A percentile compares a stretch with the other conserved stretches of the same genome.
phyloP scores from a whole-genome alignment of 192 early-diverging fungal species.

The Backusella macrospora region DNA sequence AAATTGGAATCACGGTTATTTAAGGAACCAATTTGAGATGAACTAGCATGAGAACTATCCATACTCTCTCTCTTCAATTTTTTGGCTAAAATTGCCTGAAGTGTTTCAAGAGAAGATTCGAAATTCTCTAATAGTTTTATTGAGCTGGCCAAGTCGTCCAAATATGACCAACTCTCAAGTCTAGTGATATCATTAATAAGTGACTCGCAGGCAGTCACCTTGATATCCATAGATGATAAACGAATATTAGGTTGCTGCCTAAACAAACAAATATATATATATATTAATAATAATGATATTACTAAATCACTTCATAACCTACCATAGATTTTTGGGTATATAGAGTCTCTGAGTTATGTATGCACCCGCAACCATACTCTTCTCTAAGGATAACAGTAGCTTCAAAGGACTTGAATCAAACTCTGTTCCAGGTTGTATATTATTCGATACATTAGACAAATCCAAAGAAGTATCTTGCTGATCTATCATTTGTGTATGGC shows the following conservation, averaged over 20 bases:
- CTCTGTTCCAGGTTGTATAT: conserved; percentile 6
- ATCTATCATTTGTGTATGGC: not conserved
- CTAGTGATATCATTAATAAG: conserved; percentile 16
- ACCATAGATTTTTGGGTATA: conserved; percentile 40
- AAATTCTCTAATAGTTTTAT: conserved; percentile 22
- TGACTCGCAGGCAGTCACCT: conserved; percentile 31
- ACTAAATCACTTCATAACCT: not conserved
- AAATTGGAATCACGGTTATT: not conserved
- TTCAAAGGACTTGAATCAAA: conserved; percentile 3
- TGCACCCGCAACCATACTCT: conserved; percentile 28
- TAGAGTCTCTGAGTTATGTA: conserved; percentile 29
- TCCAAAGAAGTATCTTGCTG: not conserved
- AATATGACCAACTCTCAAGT: conserved; percentile 21
- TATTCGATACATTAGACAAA: not conserved
- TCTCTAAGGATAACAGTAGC: conserved; percentile 23
- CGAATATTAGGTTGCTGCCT: conserved; percentile 33
- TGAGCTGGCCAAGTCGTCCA: conserved; percentile 9
- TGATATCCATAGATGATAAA: conserved; percentile 27
- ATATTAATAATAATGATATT: no score
- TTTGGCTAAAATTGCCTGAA: conserved; percentile 22
- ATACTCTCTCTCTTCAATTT: conserved; percentile 23
- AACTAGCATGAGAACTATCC: not conserved
- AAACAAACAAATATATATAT: not conserved
- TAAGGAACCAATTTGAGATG: not conserved
- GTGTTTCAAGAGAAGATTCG: conserved; percentile 13